Conservation (phyloP, 257 asterid genomes). For the Solanum chiquidenum region DNA sequence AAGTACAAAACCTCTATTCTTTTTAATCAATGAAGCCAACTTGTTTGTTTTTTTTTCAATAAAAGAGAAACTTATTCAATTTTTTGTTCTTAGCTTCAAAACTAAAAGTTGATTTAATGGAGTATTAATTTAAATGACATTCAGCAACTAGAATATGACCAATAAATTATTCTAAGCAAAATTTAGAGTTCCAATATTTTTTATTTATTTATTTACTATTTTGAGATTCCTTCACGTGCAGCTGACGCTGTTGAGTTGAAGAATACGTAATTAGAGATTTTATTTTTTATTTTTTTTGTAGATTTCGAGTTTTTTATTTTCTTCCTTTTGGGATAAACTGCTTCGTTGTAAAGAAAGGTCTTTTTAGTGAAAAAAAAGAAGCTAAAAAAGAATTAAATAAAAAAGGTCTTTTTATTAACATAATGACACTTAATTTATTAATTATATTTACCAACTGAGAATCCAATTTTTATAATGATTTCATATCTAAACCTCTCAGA, state of each 20-base stretch:
- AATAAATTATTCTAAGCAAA: neutral
- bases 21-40: neutral
- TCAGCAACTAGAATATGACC: neutral
- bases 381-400: no score
- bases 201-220: neutral
- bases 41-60: no score
- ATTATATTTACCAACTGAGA: neutral
- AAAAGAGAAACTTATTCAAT: no score
- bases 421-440: neutral
- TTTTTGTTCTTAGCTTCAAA: neutral
- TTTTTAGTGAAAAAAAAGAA: neutral
- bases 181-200: neutral
- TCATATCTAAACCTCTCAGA: slow-evolving; percentile 8
- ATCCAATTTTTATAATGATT: neutral
- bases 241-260: neutral
- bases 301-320: neutral
- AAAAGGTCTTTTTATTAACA: neutral
- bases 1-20: no score
- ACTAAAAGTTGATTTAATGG: neutral
- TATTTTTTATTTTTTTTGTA: no score
- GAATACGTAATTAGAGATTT: neutral
- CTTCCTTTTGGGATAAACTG: neutral
- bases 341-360: neutral
- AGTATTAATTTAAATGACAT: neutral
- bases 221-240: neutral